These are phyloP conservation scores for Themeda triandra DNA, from an alignment of 176 grass and related monocot species.

Conservation along the genomic window DNA sequence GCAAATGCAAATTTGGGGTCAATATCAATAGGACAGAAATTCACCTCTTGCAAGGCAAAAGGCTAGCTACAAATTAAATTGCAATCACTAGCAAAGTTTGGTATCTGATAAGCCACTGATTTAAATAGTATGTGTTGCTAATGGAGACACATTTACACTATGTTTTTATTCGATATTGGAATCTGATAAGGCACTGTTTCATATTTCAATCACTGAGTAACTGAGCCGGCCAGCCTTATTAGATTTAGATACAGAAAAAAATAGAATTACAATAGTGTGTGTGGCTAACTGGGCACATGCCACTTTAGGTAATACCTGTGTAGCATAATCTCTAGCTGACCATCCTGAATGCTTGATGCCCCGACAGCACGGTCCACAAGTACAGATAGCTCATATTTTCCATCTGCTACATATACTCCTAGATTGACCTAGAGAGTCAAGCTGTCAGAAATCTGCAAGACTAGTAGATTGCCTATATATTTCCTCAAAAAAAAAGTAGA, in stretches of 20 bases:
- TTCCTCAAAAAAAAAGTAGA: no score
- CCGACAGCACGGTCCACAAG: slow-evolving; percentile 91
- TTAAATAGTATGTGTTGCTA: not conserved
- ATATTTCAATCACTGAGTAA: not conserved
- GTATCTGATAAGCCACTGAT: not conserved
- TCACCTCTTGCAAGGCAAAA: not conserved
- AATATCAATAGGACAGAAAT: not conserved
- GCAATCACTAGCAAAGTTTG: not conserved
- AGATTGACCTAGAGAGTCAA: slow-evolving; percentile 65
- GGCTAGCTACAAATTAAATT: not conserved
- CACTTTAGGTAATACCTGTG: slow-evolving; percentile 56
- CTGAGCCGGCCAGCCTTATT: no score
- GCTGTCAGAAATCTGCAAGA: slow-evolving; percentile 1
- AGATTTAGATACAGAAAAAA: no score
- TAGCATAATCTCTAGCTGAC: slow-evolving; percentile 88
- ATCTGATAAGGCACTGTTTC: not conserved
- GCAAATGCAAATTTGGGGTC: not conserved
- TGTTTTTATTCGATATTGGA: not conserved
- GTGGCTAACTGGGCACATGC: not conserved
- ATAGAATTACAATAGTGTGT: not conserved
- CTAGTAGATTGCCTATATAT: not conserved
- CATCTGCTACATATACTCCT: slow-evolving; percentile 67
- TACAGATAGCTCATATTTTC: slow-evolving; percentile 71
- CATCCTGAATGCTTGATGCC: slow-evolving; percentile 89
- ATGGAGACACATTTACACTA: not conserved